These are phyloP conservation scores for Lablab purpureus DNA, from an alignment of 306 rosid genomes.

Conservation along the genomic window DNA sequence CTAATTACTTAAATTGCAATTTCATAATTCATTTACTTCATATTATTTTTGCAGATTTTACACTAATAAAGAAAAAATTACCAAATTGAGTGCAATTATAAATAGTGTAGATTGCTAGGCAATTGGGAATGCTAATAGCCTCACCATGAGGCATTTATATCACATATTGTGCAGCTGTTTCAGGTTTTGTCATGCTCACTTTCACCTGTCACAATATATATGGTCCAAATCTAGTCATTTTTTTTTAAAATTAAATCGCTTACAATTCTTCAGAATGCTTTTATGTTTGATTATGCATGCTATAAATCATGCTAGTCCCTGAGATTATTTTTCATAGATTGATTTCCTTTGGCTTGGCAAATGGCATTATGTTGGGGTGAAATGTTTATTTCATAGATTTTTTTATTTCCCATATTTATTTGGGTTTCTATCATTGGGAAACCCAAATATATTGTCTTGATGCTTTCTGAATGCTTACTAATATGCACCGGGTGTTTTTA, in stretches of 20 bases:
- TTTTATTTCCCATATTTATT: not conserved
- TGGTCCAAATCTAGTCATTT: slow-evolving; percentile 1
- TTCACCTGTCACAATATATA: not conserved
- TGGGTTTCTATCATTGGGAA: slow-evolving; percentile 19
- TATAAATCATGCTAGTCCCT: too few species aligned
- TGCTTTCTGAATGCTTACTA: not conserved
- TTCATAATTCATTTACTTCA: too few species aligned
- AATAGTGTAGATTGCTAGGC: not conserved
- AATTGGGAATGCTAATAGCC: not conserved
- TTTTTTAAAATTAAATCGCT: not conserved
- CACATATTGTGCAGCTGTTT: not conserved
- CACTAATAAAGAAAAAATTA: too few species aligned
- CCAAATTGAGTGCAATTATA: not conserved
- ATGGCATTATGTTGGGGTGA: not conserved
- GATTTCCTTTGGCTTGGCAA: too few species aligned
- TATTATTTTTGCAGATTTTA: too few species aligned
- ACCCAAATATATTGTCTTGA: not conserved
- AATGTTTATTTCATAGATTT: not conserved
- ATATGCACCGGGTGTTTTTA: not conserved
- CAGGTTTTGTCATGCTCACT: not conserved
- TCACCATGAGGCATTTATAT: not conserved
- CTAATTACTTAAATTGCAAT: too few species aligned
- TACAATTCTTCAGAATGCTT: too few species aligned
- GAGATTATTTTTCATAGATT: too few species aligned
- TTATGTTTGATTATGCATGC: too few species aligned